Conservation (phyloP, 2,329 filamentous ascomycete species). For the Sporothrix globosa region DNA sequence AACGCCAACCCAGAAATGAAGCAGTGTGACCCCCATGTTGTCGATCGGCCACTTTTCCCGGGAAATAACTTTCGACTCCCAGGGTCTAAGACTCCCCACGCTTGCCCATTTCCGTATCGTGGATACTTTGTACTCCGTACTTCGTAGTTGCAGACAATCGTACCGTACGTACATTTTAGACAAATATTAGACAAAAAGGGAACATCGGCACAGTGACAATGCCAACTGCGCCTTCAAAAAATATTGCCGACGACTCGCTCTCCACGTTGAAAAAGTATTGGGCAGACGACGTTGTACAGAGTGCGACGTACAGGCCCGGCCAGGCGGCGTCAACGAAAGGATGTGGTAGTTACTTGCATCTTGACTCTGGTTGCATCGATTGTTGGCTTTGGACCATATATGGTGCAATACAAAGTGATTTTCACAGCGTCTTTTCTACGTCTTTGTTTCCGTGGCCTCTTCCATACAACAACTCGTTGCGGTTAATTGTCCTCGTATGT, state of each 20-base stretch:
- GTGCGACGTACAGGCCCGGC: not conserved
- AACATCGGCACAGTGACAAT: not conserved
- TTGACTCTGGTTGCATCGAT: conserved; percentile 2
- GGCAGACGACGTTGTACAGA: not conserved
- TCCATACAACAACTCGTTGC: not conserved
- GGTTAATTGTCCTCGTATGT: too few relatives aligned
- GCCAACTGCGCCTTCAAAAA: not conserved
- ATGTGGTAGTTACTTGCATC: not conserved
- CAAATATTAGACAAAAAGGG: not conserved
- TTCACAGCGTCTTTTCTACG: not conserved
- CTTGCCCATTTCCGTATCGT: not conserved
- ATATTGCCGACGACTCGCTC: not conserved
- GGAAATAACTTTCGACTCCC: not conserved
- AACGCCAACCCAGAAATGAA: not conserved
- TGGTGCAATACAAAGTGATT: not conserved
- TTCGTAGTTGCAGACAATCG: not conserved
- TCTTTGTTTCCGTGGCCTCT: not conserved
- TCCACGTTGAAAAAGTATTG: too few relatives aligned
- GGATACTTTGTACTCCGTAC: not conserved
- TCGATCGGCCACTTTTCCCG: not conserved
- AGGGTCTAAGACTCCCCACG: not conserved
- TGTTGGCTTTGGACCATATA: not conserved
- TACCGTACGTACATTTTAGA: not conserved
- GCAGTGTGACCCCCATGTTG: conserved; percentile 1
- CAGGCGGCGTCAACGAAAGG: not conserved